Evolutionary conservation across 1,284 basidiomycete species (phyloP), one percentile per base, ranked within the genome.

Genomic region (Gymnopus androsaceus): DNA sequence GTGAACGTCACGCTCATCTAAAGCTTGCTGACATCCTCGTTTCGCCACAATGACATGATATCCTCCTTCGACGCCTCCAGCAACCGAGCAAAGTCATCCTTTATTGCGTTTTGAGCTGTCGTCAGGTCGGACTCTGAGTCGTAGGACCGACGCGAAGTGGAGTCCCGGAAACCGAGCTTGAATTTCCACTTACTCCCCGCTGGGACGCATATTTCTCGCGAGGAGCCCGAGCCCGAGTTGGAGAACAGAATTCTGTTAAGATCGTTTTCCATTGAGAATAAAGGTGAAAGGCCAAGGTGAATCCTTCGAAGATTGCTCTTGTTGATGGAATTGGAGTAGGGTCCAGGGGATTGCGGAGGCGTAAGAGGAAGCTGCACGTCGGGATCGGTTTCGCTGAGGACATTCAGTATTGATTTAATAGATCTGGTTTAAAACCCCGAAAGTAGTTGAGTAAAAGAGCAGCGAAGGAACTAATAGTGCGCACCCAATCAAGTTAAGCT

Each of bases 401-500:
- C 68, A 7, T 81, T 75, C 2, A 85, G 71, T 2, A 86, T 76
- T 3, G 70, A 72, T 63, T 82, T 83, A 55, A 86, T 68, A 12
- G 82, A 80, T 2, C 83, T 84, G 58, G n/a, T n/a, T n/a, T n/a
- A n/a, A n/a, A n/a, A n/a, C n/a, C n/a, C n/a, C n/a, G n/a, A n/a
- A n/a, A n/a, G n/a, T n/a, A n/a, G n/a, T n/a, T n/a, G n/a, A n/a
- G n/a, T n/a, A n/a, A n/a, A n/a, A n/a, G n/a, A n/a, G n/a, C n/a
- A n/a, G n/a, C n/a, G n/a, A 41, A 51, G 17, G 47, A 25, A 21
- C 34, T 33, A 28, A 47, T 51, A 19, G n/a, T 41, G 66, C 75
- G 14, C 57, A 85, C 81, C 79, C 72, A 56, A 89, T 86, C 59
- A 88, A 69, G 64, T 88, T 88, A 42, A 88, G 78, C 59, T 88